phyloP scores from a whole-genome alignment of 2,329 filamentous ascomycete species.

The Aspergillus transmontanensis region DNA sequence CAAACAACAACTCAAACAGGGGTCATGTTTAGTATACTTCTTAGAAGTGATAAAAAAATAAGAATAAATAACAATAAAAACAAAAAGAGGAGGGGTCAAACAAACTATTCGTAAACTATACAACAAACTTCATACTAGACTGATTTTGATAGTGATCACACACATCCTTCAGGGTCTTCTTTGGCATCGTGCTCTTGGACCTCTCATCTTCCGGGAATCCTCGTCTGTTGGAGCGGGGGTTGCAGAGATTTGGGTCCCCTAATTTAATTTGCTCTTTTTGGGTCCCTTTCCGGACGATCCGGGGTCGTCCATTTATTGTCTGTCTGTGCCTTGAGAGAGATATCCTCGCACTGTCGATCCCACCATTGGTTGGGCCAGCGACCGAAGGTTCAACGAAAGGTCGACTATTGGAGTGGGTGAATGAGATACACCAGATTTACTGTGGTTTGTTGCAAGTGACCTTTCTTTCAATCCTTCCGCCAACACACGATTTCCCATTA shows the following conservation, averaged over 20 bases:
- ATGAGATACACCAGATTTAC: neutral
- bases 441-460: neutral
- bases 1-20: neutral
- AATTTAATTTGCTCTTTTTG: conserved; percentile 1
- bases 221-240: neutral
- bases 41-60: neutral
- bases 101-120: neutral
- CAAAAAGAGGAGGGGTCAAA: neutral
- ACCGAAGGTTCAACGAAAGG: neutral
- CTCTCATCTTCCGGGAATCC: neutral
- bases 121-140: conserved; percentile 4
- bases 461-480: neutral
- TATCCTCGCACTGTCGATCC: neutral
- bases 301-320: conserved; percentile 13
- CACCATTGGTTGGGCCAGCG: neutral
- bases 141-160: neutral
- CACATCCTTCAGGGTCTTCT: neutral
- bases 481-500: neutral
- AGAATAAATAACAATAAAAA: neutral
- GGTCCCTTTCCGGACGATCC: conserved; percentile 19
- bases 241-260: neutral
- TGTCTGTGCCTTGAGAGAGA: neutral
- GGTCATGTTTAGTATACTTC: too few species aligned
- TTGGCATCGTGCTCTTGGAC: neutral
- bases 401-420: neutral